Evolutionary conservation across 352 stramenopile species (phyloP), one percentile per base, ranked within the genome.

Genomic region (Thalassiosira hispida): DNA sequence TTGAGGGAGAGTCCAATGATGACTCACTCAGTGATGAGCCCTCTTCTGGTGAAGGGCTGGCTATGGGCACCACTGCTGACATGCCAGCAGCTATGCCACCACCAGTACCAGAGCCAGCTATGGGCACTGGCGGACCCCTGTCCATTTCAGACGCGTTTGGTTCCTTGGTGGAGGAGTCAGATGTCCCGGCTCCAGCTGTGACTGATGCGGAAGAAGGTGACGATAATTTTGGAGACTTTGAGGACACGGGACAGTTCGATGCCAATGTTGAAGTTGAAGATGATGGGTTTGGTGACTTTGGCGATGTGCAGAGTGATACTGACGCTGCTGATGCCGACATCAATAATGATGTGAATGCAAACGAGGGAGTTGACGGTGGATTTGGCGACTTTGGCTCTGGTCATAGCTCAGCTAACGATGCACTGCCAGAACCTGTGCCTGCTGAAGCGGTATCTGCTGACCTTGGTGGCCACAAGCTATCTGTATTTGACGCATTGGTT

Each of bases 181-280:
- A n/a, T n/a, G n/a, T n/a, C n/a, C 44, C 63, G 0, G 16, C 25
- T 60, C 31, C 42, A 29, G 31, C 14, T 55, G 38, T 20, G 4
- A 38, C n/a, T 14, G 33, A 55, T 27, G 38, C 2, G 22, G 5
- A 35, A 35, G 40, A 55, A 5, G 60, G 14, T 8, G 47, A 73
- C 8, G 65, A 68, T 60, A 56, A 59, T 46, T 75, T 75, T 66
- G 77, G 73, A 44, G 62, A 35, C 60, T 80, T 80, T 63, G 61
- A 64, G 8, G 23, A 22, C 52, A 40, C 71, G 61, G 29, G 12
- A 53, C 16, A 27, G 14, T 42, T 25, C 0, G 20, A n/a, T 46
- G 25, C n/a, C 11, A 20, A 55, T 27, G 38, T 9, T 40, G 5
- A 35, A 35, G 40, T 42, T 5, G 60, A 7, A 16, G 47, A 73